Conservation (phyloP, 2,329 filamentous ascomycete species). For the Monilinia vaccinii-corymbosi region DNA sequence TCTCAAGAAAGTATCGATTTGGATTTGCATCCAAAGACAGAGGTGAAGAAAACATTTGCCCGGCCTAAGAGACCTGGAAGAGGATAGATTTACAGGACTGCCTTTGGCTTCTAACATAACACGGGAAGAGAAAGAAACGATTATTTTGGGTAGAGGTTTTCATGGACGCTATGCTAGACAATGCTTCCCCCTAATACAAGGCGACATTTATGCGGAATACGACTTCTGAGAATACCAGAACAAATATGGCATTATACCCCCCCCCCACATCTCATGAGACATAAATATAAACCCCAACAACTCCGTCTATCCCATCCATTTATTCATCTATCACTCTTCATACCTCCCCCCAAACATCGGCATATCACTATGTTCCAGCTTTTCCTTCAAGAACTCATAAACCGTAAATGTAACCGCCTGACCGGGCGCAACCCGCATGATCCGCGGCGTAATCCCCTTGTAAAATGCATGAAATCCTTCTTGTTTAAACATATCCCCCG, state of each 20-base stretch:
- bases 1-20: conserved; percentile 54
- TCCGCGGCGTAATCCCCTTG: conserved; percentile 95
- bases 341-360: conserved; percentile 53
- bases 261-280: not conserved
- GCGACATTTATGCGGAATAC: not conserved
- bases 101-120: not conserved
- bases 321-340: conserved; percentile 44
- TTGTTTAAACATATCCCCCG: conserved; percentile 81
- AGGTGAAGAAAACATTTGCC: conserved; percentile 60
- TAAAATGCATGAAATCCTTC: conserved; percentile 94
- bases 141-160: conserved; percentile 4
- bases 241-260: not conserved
- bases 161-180: conserved; percentile 15
- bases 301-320: not conserved
- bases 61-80: conserved; percentile 69
- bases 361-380: conserved; percentile 55
- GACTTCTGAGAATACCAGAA: not conserved
- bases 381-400: conserved; percentile 68
- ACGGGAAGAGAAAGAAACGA: not conserved
- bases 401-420: conserved; percentile 74
- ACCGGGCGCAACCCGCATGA: conserved; percentile 95
- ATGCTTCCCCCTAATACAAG: conserved; percentile 4
- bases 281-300: not conserved
- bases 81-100: conserved; percentile 16
- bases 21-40: conserved; percentile 59